These are phyloP conservation scores for Mycena galericulata DNA, from an alignment of 768 basidiomycete genomes.

Conservation along the genomic window DNA sequence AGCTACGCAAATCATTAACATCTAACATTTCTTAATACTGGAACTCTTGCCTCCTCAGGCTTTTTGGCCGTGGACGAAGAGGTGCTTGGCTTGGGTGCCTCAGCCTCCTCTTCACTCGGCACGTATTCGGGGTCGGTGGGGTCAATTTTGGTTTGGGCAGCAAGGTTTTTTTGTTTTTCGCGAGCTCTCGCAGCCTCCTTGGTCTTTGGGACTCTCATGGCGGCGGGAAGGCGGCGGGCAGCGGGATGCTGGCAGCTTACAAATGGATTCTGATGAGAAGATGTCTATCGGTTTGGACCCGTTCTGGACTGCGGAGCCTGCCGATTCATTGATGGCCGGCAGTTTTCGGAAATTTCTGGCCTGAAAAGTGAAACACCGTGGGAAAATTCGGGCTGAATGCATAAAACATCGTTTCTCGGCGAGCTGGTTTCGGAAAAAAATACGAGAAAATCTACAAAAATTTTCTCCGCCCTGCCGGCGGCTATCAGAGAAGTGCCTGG, in stretches of 20 bases:
- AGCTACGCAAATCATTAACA: slow-evolving; percentile 6
- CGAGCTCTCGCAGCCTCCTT: slow-evolving; percentile 16
- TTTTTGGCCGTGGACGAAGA: slow-evolving; percentile 2
- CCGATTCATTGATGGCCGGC: not conserved
- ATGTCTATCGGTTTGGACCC: not conserved
- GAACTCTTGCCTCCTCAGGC: slow-evolving; percentile 10
- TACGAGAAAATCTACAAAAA: slow-evolving; percentile 26
- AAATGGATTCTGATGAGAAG: not conserved
- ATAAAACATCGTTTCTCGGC: slow-evolving; percentile 27
- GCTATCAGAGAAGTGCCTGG: slow-evolving; percentile 29
- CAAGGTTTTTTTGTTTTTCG: slow-evolving; percentile 16
- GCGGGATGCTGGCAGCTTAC: slow-evolving; percentile 11
- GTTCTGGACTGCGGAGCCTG: not conserved
- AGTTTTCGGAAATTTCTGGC: not conserved
- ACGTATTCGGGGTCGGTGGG: slow-evolving; percentile 7
- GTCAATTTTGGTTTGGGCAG: slow-evolving; percentile 6
- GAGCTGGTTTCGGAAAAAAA: slow-evolving; percentile 23
- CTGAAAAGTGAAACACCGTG: slow-evolving; percentile 30
- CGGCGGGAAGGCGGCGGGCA: not conserved
- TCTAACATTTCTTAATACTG: not conserved
- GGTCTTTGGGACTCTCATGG: slow-evolving; percentile 12
- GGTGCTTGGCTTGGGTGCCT: not conserved
- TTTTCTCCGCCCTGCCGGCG: slow-evolving; percentile 6
- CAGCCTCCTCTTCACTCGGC: slow-evolving; percentile 8
- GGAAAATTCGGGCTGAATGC: slow-evolving; percentile 27